These are phyloP conservation scores for Fraxinus sp. DNA, from an alignment of 305 asterid genomes.

Conservation along the genomic window DNA sequence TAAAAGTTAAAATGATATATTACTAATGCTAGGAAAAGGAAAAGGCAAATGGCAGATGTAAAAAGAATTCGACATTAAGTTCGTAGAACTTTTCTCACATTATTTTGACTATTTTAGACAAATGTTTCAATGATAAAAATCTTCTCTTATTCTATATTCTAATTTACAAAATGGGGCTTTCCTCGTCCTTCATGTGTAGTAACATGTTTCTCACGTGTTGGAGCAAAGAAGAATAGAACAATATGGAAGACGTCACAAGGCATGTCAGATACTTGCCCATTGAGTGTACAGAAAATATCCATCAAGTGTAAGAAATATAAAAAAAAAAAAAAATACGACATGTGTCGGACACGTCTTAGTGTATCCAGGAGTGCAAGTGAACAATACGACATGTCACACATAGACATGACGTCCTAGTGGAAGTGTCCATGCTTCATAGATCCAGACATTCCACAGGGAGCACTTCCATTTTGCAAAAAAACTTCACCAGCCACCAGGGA, in stretches of 20 bases:
- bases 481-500: constrained; percentile 3
- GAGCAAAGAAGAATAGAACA: neutral
- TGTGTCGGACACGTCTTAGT: neutral
- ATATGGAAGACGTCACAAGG: neutral
- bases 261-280: neutral
- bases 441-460: neutral
- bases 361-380: neutral
- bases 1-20: neutral
- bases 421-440: neutral
- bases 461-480: neutral
- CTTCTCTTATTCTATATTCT: neutral
- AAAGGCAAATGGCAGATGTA: neutral
- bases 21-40: neutral
- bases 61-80: neutral
- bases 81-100: neutral
- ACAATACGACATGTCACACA: neutral
- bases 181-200: neutral
- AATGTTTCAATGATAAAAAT: neutral
- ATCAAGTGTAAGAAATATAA: neutral
- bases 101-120: neutral
- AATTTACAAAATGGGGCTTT: neutral
- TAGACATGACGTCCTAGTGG: neutral
- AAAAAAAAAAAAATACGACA: neutral
- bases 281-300: neutral
- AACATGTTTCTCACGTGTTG: neutral